Base-by-base conservation (phyloP, 805 yeast genomes). In the Monosporozyma aerobia region DNA sequence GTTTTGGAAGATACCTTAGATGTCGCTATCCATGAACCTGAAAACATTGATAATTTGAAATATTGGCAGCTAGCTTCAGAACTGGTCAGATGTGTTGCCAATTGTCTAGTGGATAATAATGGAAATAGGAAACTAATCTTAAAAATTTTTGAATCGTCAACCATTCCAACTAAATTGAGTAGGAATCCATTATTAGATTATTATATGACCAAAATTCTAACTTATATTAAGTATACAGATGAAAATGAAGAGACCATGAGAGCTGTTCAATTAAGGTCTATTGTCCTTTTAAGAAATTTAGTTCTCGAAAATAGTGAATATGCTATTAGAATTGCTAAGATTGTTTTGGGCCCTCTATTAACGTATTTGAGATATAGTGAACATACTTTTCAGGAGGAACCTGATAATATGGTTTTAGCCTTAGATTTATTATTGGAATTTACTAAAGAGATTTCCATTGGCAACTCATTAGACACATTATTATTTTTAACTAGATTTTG, bases 41-140 rank as follows among this genome's bases (percentile, higher is more conserved):
- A 40, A 13, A n/a, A 22, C n/a, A 19, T 22, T 16, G 5, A 19
- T 29, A 33, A 35, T n/a, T n/a, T 53, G 5, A 53, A 56, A n/a
- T 59, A 55, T 52, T 54, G 57, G 40, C 55, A 55, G 23, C 19
- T 69, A 25, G 53, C 56, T 8, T 62, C 69, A 16, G 71, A 67
- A 51, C 23, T 67, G 33, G 56, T 64, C 2, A 62, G 72, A 51
- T 68, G 70, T 48, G 52, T 68, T 11, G 70, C 71, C 0, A 69
- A 69, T 51, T 49, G 62, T 32, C 41, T 69, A 14, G 65, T 65
- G 1, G 71, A 69, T 51, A 64, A 67, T 51, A 65, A 67, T 50
- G 35, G 37, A 1, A 69, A 69, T 43, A 57, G 71, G 43, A 49
- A 54, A 22, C 43, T 59, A 14, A 49, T 64, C 7, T 27, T 55